Base-by-base conservation (phyloP, 805 yeast species). In the Candida parachauliodes region DNA sequence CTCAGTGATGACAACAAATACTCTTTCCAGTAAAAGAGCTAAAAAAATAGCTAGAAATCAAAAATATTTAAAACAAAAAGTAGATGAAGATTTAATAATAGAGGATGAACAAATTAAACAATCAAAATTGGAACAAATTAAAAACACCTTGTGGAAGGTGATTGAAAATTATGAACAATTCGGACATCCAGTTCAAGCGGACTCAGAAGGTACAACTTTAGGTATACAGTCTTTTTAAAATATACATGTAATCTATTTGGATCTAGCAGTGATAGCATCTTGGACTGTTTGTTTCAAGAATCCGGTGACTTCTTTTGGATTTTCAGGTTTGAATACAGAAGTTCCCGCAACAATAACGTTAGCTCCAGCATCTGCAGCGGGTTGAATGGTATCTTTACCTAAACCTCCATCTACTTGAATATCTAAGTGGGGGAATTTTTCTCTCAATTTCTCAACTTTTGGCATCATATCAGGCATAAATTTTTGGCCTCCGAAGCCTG, bases 341-440 rank as follows among this genome's bases (percentile, higher is more conserved):
- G 97, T 91, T 32, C 98, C 98, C 3, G 98, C 97, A 33, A 93
- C 98, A 55, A 93, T 88, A 33, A 89, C 96, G 55, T 93, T 93
- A 36, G 98, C 98, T 40, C 98, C 98, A 8, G 98, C 97, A 37
- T 77, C 74, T n/a, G 97, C 96, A 28, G 97, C 97, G 14, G 70
- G 74, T 37, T 79, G 83, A 33, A 91, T 81, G 2, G 95, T 93
- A 30, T 79, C 88, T 46, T 79, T 80, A 41, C 94, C 94, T 42
- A 93, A 68, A 0, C 98, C 98, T 47, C 98, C 98, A 60, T 93
- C 98, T 14, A 93, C 98, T 66, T 93, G 91, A 50, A 93, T 86
- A 63, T 91, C 81, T 58, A 91, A 68, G 14, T 80, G 58, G 9
- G 97, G 96, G 60, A 72, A 88, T 52, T 71, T 74, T 26, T 58